phyloP scores from a whole-genome alignment of 257 asterid genomes.

The Solanum tacnaense region DNA sequence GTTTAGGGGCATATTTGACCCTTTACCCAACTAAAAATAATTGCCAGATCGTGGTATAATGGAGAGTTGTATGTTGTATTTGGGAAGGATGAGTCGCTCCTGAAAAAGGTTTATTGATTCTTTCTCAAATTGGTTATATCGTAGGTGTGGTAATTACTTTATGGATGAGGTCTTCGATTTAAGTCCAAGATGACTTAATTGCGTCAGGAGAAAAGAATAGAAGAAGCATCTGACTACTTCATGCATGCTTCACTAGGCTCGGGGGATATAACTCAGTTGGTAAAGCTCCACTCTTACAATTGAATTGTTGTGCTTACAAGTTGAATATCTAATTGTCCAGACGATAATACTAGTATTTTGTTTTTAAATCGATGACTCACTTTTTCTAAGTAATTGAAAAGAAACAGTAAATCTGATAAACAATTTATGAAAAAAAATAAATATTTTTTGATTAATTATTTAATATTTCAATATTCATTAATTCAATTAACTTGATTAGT shows the following conservation, averaged over 20 bases:
- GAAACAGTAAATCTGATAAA: neutral
- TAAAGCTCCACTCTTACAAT: neutral
- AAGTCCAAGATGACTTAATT: too few species aligned
- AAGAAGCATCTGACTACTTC: too few species aligned
- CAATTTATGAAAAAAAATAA: too few species aligned
- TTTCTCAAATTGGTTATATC: neutral
- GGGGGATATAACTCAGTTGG: neutral
- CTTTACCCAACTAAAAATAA: too few species aligned
- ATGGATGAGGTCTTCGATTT: accelerated
- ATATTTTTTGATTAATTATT: too few species aligned
- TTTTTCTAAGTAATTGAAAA: too few species aligned
- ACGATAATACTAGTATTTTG: neutral
- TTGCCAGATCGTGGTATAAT: neutral
- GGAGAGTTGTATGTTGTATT: neutral
- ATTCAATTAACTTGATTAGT: too few species aligned
- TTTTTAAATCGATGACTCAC: too few species aligned
- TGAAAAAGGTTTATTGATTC: neutral
- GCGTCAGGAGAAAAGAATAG: neutral
- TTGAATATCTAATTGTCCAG: neutral
- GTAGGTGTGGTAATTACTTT: neutral
- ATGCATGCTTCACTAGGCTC: neutral
- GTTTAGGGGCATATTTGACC: too few species aligned
- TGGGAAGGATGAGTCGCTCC: neutral
- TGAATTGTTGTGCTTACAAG: too few species aligned
- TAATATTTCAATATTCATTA: too few species aligned